Base-by-base conservation (phyloP, 768 basidiomycete genomes). In the Boletus tylopilopsis region DNA sequence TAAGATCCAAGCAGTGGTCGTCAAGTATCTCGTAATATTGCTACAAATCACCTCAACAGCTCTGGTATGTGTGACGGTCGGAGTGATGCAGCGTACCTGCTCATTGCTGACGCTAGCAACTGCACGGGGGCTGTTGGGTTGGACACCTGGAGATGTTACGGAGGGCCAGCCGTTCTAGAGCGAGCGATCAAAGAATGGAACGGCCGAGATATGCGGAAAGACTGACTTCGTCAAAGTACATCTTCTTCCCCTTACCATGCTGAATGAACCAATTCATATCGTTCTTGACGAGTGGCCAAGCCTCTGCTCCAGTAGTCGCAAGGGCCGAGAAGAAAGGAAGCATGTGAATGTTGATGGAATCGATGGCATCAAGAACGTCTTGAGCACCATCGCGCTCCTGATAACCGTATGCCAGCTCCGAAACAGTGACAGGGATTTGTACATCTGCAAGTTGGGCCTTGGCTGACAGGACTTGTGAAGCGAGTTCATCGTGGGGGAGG, bases 141-240 rank as follows among this genome's bases (percentile, higher is more conserved):
- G 71, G 11, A 89, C 84, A 10, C 78, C 71, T 2, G 63, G 34
- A 15, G 76, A 88, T 1, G 82, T 83, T 37, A 71, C 71, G 0
- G 85, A 87, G 1, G 87, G 87, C 87, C 86, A 89, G 30, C 87
- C 85, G 60, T 87, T 89, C 87, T 88, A 21, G n/a, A 2, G 32
- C 40, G 29, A 41, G 38, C 10, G 2, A 24, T 55, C n/a, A 60
- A 48, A 21, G 11, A 21, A 29, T 18, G n/a, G 6, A 33, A 41
- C 8, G 2, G 11, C 0, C 19, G 22, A 6, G 22, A 24, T n/a
- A n/a, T 36, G 0, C 19, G 34, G 12, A 42, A 21, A 15, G 34
- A 46, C 73, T 29, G 35, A 81, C 87, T 76, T 90, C 77, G 56
- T 79, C 82, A 32, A 87, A 71, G 58, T 85, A 85, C 62, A 88